phyloP scores from a whole-genome alignment of 208 protist species.

The Phytomonas sp. region DNA sequence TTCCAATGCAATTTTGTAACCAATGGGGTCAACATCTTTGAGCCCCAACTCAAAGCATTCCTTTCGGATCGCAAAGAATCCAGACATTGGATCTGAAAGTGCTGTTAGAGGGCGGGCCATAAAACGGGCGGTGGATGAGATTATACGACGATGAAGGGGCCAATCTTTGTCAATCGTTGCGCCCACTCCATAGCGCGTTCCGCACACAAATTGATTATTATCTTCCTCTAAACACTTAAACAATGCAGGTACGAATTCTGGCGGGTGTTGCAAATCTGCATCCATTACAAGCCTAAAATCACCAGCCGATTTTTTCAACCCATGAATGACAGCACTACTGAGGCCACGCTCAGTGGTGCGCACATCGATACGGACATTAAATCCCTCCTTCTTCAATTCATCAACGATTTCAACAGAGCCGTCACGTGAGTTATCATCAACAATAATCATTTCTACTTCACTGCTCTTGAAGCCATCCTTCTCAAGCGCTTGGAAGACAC shows the following conservation, averaged over 20 bases:
- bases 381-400: constrained; percentile 47
- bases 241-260: constrained; percentile 65
- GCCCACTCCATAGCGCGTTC: constrained; percentile 75
- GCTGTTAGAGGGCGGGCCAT: constrained; percentile 81
- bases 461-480: constrained; percentile 26
- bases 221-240: constrained; percentile 46
- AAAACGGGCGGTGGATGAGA: constrained; percentile 77
- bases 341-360: constrained; percentile 77
- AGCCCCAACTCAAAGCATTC: constrained; percentile 42
- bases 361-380: constrained; percentile 67
- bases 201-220: constrained; percentile 79
- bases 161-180: constrained; percentile 80
- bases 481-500: constrained; percentile 56
- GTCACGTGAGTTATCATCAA: constrained; percentile 87
- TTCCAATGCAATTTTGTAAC: constrained; percentile 92
- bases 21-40: constrained; percentile 65
- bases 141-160: constrained; percentile 79
- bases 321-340: constrained; percentile 84
- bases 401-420: constrained; percentile 75
- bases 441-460: constrained; percentile 71
- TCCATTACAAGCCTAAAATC: constrained; percentile 86
- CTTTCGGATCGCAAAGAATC: constrained; percentile 84
- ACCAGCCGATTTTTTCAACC: constrained; percentile 44
- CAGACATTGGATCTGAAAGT: constrained; percentile 90
- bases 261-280: constrained; percentile 90